Evolutionary conservation across 1,284 basidiomycete genomes (phyloP).

Genomic region (Boletus sp.): DNA sequence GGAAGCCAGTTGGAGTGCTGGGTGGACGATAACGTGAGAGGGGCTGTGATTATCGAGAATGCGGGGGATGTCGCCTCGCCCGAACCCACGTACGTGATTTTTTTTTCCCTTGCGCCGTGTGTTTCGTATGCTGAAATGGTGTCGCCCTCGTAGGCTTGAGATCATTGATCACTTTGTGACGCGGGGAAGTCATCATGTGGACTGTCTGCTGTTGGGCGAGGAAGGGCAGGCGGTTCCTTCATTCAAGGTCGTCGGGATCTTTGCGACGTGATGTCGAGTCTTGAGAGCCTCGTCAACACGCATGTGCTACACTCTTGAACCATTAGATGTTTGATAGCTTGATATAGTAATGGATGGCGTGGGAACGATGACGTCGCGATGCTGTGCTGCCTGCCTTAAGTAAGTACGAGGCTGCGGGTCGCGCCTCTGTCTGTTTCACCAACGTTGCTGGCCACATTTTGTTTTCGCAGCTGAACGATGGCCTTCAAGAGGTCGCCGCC

Average conservation of each 20-base stretch:
- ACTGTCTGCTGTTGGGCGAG: constrained; percentile 77
- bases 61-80: constrained; percentile 48
- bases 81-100: constrained; percentile 51
- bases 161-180: constrained; percentile 78
- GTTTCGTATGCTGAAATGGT: constrained; percentile 1
- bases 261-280: constrained; percentile 62
- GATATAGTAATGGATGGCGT: no score
- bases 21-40: constrained; percentile 77
- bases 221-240: constrained; percentile 69
- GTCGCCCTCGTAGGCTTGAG: constrained; percentile 47
- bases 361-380: constrained; percentile 24
- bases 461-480: constrained; percentile 14
- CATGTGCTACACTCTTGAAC: not conserved
- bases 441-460: not conserved
- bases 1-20: constrained; percentile 75
- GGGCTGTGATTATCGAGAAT: constrained; percentile 63
- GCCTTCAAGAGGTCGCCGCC: constrained; percentile 10
- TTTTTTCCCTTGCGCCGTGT: not conserved
- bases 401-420: not conserved
- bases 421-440: not conserved
- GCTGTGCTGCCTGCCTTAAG: not conserved
- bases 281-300: no score
- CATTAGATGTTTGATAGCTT: not conserved
- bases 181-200: constrained; percentile 80
- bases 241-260: constrained; percentile 86